Conservation (phyloP, 495 filamentous ascomycete species). For the Rhizodiscina lignyota region DNA sequence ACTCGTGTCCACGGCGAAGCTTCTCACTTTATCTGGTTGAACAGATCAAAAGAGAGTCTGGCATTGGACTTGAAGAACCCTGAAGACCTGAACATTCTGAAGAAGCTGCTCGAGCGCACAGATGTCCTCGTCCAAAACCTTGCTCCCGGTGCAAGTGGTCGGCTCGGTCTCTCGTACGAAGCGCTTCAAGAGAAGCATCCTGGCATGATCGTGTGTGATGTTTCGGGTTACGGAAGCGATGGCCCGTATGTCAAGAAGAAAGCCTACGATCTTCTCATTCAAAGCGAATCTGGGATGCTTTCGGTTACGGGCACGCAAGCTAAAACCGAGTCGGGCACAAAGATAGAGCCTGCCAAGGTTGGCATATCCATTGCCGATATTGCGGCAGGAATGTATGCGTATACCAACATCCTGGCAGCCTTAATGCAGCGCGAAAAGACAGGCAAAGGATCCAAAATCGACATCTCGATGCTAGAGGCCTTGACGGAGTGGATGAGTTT, state of each 20-base stretch:
- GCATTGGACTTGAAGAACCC: slow-evolving; percentile 29
- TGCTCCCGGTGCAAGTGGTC: slow-evolving; percentile 29
- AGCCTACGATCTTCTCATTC: slow-evolving; percentile 38
- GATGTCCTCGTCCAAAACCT: slow-evolving; percentile 38
- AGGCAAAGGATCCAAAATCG: slow-evolving; percentile 27
- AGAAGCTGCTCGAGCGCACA: slow-evolving; percentile 26
- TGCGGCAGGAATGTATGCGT: slow-evolving; percentile 32
- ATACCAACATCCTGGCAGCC: slow-evolving; percentile 31
- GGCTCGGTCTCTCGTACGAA: slow-evolving; percentile 29
- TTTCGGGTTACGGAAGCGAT: slow-evolving; percentile 32
- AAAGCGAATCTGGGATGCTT: slow-evolving; percentile 35
- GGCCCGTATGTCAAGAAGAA: slow-evolving; percentile 37
- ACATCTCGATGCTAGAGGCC: slow-evolving; percentile 36
- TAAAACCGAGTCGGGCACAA: too few species aligned
- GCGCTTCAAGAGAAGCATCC: slow-evolving; percentile 24
- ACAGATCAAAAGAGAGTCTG: slow-evolving; percentile 33
- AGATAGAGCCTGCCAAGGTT: slow-evolving; percentile 29
- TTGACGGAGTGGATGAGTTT: slow-evolving; percentile 41
- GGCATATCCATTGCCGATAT: slow-evolving; percentile 38
- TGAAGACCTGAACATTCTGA: slow-evolving; percentile 24
- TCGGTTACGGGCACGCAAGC: slow-evolving; percentile 33
- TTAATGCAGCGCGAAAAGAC: slow-evolving; percentile 28
- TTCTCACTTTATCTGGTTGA: slow-evolving; percentile 37
- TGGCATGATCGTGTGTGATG: slow-evolving; percentile 34
- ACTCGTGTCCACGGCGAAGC: slow-evolving; percentile 28